A percentile compares a stretch with the other conserved stretches of the same genome.
phyloP scores from a whole-genome alignment of 345 rosid species.

The Syzygium aqueum region DNA sequence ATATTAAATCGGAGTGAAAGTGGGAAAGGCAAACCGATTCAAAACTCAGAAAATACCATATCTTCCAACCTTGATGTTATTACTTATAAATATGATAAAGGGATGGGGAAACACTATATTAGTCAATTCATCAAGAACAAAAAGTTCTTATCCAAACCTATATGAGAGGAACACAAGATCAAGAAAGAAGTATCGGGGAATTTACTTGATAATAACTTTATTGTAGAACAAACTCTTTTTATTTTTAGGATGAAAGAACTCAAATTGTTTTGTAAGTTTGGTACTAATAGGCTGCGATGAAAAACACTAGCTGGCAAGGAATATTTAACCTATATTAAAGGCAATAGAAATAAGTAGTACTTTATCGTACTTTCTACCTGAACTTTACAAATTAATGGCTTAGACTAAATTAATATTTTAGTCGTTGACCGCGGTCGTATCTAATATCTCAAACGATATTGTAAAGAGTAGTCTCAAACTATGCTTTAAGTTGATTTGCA shows the following conservation, averaged over 20 bases:
- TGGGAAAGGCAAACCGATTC: no score
- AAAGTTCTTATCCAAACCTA: no score
- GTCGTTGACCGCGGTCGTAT: neutral
- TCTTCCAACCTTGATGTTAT: no score
- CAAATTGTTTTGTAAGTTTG: neutral
- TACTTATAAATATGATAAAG: no score
- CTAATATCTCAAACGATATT: neutral
- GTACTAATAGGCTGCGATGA: no score
- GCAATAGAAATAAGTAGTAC: neutral
- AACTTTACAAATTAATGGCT: neutral
- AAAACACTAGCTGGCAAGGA: neutral
- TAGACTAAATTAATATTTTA: neutral
- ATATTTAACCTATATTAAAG: neutral
- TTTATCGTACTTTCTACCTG: neutral
- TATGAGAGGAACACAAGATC: no score
- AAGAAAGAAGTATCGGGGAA: neutral
- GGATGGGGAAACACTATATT: no score
- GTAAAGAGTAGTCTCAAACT: neutral
- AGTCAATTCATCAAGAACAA: no score
- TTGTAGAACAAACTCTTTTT: neutral
- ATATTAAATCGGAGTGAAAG: no score
- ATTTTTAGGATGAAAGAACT: neutral
- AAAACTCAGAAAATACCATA: no score
- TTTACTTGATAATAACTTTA: neutral
- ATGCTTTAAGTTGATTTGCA: neutral